phyloP scores from a whole-genome alignment of 2,329 filamentous ascomycete species.

The Xylaria sp. region DNA sequence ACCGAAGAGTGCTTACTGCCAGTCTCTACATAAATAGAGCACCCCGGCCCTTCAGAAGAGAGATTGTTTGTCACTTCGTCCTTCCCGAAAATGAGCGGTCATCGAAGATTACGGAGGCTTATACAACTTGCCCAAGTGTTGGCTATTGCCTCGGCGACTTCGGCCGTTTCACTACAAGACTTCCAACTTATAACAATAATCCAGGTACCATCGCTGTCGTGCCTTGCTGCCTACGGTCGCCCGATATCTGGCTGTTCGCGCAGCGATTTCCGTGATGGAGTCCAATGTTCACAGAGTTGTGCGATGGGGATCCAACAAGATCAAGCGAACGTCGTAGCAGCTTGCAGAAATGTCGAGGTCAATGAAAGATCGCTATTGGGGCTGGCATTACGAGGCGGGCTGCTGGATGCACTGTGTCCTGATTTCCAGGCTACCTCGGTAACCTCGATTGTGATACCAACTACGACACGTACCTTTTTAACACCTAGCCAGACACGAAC shows the following conservation, averaged over 20 bases:
- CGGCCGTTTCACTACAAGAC: conserved; percentile 38
- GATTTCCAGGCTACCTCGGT: conserved; percentile 31
- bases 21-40: not conserved
- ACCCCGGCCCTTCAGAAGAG: not conserved
- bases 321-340: conserved; percentile 24
- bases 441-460: conserved; percentile 30
- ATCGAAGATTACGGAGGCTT: conserved; percentile 30
- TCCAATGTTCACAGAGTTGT: conserved; percentile 35
- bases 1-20: not conserved
- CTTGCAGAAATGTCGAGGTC: conserved; percentile 33
- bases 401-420: conserved; percentile 37
- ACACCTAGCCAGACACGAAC: conserved; percentile 23
- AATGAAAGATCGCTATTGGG: conserved; percentile 35
- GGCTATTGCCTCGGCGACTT: conserved; percentile 30
- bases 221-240: conserved; percentile 36
- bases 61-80: not conserved
- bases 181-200: conserved; percentile 39
- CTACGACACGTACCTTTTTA: conserved; percentile 29
- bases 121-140: conserved; percentile 26
- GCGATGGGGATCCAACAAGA: conserved; percentile 34
- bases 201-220: conserved; percentile 34
- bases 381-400: conserved; percentile 32
- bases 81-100: conserved; percentile 15
- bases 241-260: conserved; percentile 34
- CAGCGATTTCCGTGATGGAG: conserved; percentile 34